Evolutionary conservation across 176 grass and related monocot genomes (phyloP).

Genomic region (Oryza punctata): DNA sequence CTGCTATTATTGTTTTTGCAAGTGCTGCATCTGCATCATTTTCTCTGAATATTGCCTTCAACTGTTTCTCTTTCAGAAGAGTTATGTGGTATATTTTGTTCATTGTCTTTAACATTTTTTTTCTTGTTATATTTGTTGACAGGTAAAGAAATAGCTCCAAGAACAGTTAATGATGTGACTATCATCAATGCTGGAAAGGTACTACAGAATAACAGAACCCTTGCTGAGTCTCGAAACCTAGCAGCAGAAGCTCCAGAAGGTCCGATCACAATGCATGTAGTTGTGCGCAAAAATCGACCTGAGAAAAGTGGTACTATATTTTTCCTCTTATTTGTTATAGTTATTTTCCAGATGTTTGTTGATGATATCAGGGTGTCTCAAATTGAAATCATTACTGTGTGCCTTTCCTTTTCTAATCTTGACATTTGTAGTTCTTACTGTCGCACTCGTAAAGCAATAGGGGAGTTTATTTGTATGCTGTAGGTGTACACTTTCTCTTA

Average conservation of each 20-base stretch:
- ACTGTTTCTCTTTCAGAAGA: constrained; percentile 36
- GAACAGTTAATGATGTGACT: constrained; percentile 77
- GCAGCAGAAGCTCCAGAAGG: constrained; percentile 71
- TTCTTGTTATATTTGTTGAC: constrained; percentile 27
- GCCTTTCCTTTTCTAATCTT: constrained; percentile 3
- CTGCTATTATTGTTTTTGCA: constrained; percentile 1
- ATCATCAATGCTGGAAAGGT: constrained; percentile 88
- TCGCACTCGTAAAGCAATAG: not conserved
- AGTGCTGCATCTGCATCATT: constrained; percentile 23
- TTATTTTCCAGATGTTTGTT: constrained; percentile 29
- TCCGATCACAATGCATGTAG: constrained; percentile 90
- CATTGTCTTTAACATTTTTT: constrained; percentile 4
- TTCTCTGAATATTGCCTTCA: not conserved
- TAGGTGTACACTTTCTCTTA: not conserved
- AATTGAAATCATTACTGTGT: not conserved
- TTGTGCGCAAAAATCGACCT: constrained; percentile 67
- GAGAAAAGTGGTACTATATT: constrained; percentile 68
- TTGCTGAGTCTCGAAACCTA: constrained; percentile 72
- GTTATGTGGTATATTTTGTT: not conserved
- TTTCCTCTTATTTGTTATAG: constrained; percentile 12
- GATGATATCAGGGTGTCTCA: not conserved
- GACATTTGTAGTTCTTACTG: not conserved
- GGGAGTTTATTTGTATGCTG: constrained; percentile 3
- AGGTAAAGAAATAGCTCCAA: constrained; percentile 82
- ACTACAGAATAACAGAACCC: constrained; percentile 77